These are phyloP conservation scores for Penicillium olsonii DNA, from an alignment of 2,329 filamentous ascomycete species.

Conservation along the genomic window DNA sequence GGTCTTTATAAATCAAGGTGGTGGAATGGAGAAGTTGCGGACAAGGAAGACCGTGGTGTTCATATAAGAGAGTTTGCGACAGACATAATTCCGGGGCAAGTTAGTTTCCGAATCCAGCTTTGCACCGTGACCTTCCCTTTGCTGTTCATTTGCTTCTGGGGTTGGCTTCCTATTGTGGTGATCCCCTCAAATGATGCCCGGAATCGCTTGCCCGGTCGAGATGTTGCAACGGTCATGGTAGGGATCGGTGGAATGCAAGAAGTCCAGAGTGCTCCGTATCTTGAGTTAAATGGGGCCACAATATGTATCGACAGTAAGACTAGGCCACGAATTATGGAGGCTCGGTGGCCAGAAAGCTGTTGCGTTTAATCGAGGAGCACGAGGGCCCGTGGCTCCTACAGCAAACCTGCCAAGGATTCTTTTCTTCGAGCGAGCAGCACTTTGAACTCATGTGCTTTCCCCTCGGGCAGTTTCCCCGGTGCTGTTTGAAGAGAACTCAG, in stretches of 20 bases:
- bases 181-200: slow-evolving; percentile 7
- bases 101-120: slow-evolving; percentile 2
- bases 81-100: background rate
- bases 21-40: background rate
- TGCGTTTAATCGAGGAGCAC: no score
- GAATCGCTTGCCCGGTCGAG: slow-evolving; percentile 22
- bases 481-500: no score
- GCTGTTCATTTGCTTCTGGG: slow-evolving; percentile 2
- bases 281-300: no score
- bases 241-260: background rate
- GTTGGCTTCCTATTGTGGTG: slow-evolving; percentile 16
- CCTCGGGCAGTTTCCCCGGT: no score
- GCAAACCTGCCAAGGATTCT: no score
- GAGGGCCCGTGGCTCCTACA: no score
- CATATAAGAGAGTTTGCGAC: slow-evolving; percentile 7
- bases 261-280: background rate
- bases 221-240: background rate
- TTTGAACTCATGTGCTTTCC: no score
- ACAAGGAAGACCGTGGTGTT: background rate
- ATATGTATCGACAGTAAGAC: no score
- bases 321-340: no score
- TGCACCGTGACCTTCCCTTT: slow-evolving; percentile 1
- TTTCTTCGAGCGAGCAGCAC: no score
- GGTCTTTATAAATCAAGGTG: background rate
- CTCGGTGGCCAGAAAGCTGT: no score